Evolutionary conservation across 2,329 filamentous ascomycete genomes (phyloP).

Genomic region (Phoma herbarum): DNA sequence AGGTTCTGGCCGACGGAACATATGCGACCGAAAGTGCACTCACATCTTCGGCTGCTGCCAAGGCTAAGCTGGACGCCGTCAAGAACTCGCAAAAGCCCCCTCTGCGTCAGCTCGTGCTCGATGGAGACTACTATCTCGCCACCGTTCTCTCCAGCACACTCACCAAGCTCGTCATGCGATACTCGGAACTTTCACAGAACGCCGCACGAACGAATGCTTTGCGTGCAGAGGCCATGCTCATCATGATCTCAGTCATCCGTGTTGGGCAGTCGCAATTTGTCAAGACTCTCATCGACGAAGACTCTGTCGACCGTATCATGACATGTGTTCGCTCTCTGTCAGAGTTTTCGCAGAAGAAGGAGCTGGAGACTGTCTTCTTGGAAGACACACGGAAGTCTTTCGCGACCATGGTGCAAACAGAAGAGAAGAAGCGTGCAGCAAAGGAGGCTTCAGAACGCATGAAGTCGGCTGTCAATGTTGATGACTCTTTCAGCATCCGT

Average conservation of each 20-base stretch:
- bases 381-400: slow-evolving; percentile 96
- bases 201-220: slow-evolving; percentile 89
- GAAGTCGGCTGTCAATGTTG: slow-evolving; percentile 92
- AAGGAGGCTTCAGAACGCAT: slow-evolving; percentile 93
- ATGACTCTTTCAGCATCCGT: slow-evolving; percentile 91
- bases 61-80: slow-evolving; percentile 92
- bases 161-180: slow-evolving; percentile 97
- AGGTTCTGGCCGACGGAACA: slow-evolving; percentile 93
- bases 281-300: slow-evolving; percentile 95
- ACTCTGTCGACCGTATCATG: slow-evolving; percentile 99
- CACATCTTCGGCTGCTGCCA: slow-evolving; percentile 88
- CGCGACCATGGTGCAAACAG: slow-evolving; percentile 94
- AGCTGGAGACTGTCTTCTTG: slow-evolving; percentile 90
- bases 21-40: slow-evolving; percentile 97
- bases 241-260: slow-evolving; percentile 98
- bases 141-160: slow-evolving; percentile 95
- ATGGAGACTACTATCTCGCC: slow-evolving; percentile 95
- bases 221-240: slow-evolving; percentile 96
- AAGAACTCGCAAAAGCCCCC: slow-evolving; percentile 97
- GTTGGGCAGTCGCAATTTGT: slow-evolving; percentile 99
- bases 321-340: slow-evolving; percentile 91
- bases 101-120: slow-evolving; percentile 86
- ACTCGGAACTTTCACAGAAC: slow-evolving; percentile 90
- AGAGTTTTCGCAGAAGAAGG: slow-evolving; percentile 88
- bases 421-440: slow-evolving; percentile 96